These are phyloP conservation scores for Eragrostis tef DNA, from an alignment of 202 grass and related monocot species.

Conservation along the genomic window DNA sequence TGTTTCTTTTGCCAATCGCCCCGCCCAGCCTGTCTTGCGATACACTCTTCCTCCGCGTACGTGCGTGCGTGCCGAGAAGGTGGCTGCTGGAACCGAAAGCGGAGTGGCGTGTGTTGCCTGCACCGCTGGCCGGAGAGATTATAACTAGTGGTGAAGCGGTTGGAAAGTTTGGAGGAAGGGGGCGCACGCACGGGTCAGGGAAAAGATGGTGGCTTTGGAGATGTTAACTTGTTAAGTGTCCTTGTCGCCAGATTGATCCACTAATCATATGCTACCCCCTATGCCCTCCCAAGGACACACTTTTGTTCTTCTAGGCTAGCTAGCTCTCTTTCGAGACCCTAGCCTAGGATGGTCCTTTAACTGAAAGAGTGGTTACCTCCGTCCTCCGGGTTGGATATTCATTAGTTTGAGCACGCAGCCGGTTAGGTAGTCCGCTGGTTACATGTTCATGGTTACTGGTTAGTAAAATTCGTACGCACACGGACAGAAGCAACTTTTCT, in stretches of 20 bases:
- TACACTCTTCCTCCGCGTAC: background rate
- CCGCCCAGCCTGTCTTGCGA: background rate
- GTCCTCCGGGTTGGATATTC: background rate
- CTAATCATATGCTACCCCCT: constrained; percentile 24
- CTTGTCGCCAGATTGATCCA: constrained; percentile 45
- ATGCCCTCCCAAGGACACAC: background rate
- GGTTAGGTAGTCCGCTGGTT: constrained; percentile 1
- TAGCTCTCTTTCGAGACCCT: constrained; percentile 32
- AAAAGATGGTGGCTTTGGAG: background rate
- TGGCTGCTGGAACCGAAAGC: constrained; percentile 10
- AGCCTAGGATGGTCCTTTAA: constrained; percentile 40
- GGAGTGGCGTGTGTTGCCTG: background rate
- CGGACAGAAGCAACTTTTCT: background rate
- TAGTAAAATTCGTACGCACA: too few species aligned
- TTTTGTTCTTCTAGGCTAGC: constrained; percentile 13
- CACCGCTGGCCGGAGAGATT: constrained; percentile 6
- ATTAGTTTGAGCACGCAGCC: background rate
- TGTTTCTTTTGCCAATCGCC: background rate
- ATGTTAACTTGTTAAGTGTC: constrained; percentile 24
- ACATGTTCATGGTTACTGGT: background rate
- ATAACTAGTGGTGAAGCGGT: background rate
- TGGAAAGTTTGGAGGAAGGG: constrained; percentile 10
- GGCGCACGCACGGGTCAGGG: background rate
- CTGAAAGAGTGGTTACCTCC: constrained; percentile 10
- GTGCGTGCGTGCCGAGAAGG: background rate